Base-by-base conservation (phyloP, 2,329 filamentous ascomycete species). In the Talaromyces amestolkiae region DNA sequence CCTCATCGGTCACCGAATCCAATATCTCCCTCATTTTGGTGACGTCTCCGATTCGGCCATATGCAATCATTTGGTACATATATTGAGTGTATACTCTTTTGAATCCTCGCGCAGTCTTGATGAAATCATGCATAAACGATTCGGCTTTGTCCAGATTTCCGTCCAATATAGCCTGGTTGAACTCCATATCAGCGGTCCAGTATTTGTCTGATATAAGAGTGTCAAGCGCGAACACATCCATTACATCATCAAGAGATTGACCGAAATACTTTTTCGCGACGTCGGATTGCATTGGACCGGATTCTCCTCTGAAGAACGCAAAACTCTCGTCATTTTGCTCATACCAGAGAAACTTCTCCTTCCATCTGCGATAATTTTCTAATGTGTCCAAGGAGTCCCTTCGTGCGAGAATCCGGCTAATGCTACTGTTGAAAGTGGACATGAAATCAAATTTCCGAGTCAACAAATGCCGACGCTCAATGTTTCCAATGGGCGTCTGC, bases 11-110 rank as follows among this genome's bases (percentile, higher is more conserved):
- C n/a, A 70, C 68, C 8, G 65, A 67, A 47, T 71, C 67, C 15
- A 72, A 43, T 3, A 69, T 67, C 13, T 64, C 62, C 1, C 65
- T 65, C 2, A 67, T 66, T 43, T 69, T 70, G 10, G 3, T n/a
- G 2, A n/a, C 8, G 53, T 72, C 67, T 10, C 70, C 71, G 33
- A 70, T 68, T 6, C 61, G 33, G 22, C 65, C 39, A 54, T 67
- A 71, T 3, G 69, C 70, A 24, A 72, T 43, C 10, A 70, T 66
- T 3, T 66, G 67, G 45, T 63, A 69, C 6, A 71, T 19, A 8
- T 69, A 65, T 61, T 64, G 63, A 2, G 41, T 58, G 31, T 68
- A 70, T 19, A 59, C 27, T 35, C 51, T 63, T 33, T 66, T 68
- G 2, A 67, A 54, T 9, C 63, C 33, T 45, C 61, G 19, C 19